These are phyloP conservation scores for Annulohypoxylon truncatum DNA, from an alignment of 2,329 filamentous ascomycete genomes.

Conservation along the genomic window DNA sequence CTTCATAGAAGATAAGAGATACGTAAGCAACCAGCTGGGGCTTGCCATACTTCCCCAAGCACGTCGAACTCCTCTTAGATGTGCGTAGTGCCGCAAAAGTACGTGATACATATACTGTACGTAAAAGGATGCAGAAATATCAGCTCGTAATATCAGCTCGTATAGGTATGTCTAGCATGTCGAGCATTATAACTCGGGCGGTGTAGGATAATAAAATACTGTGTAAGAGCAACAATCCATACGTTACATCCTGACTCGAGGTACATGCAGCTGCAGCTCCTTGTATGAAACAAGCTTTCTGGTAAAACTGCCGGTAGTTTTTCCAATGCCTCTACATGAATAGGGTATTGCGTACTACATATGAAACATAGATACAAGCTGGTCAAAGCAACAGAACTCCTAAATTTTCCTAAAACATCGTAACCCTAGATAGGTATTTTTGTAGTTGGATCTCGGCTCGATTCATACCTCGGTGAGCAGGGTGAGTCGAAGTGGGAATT, in stretches of 20 bases:
- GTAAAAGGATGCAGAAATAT: neutral
- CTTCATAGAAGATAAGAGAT: neutral
- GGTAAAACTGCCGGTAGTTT: slow-evolving; percentile 6
- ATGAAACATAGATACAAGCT: neutral
- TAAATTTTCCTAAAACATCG: neutral
- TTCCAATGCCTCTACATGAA: no score
- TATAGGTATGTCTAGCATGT: neutral
- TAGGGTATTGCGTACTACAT: no score
- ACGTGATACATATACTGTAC: no score
- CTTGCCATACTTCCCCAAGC: neutral
- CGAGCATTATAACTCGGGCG: neutral
- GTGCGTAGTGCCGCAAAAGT: no score
- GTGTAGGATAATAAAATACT: neutral
- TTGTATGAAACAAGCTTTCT: neutral
- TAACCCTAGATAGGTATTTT: neutral
- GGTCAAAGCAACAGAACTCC: neutral
- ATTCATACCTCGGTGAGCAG: slow-evolving; percentile 25
- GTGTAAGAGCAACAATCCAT: neutral
- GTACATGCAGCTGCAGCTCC: neutral
- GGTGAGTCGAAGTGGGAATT: slow-evolving; percentile 15
- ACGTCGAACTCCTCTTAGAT: neutral
- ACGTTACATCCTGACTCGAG: slow-evolving; percentile 13
- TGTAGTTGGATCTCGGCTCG: neutral
- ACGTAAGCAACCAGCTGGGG: neutral
- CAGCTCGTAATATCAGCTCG: neutral